phyloP scores from a whole-genome alignment of 768 basidiomycete genomes.

The Phanerodontia chrysosporium region DNA sequence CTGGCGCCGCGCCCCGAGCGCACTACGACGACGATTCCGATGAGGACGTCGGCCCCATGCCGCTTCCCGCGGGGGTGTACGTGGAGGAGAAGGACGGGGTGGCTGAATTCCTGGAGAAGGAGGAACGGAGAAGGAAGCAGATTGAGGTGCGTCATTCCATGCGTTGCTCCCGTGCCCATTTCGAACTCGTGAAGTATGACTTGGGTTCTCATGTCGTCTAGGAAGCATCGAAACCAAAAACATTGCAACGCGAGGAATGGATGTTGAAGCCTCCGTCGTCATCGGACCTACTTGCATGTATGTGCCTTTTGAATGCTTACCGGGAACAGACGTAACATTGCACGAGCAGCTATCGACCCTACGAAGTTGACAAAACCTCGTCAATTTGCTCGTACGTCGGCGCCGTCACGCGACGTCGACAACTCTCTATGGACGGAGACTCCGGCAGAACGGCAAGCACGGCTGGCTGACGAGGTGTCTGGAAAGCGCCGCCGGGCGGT shows the following conservation, averaged over 20 bases:
- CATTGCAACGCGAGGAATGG: constrained; percentile 88
- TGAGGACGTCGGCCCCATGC: constrained; percentile 83
- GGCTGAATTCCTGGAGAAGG: constrained; percentile 77
- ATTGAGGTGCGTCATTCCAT: constrained; percentile 44
- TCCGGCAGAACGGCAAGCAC: constrained; percentile 85
- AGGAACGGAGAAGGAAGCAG: constrained; percentile 70
- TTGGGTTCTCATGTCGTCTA: not conserved
- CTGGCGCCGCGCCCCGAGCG: constrained; percentile 20
- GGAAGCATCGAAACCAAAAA: constrained; percentile 78
- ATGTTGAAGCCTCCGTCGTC: constrained; percentile 93
- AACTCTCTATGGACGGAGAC: constrained; percentile 95
- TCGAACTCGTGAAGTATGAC: constrained; percentile 7
- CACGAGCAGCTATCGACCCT: constrained; percentile 70
- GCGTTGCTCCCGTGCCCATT: not conserved
- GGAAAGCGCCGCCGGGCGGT: constrained; percentile 79
- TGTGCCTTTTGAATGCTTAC: constrained; percentile 26
- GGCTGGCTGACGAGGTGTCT: constrained; percentile 91
- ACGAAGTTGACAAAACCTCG: constrained; percentile 70
- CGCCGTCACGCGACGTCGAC: constrained; percentile 41
- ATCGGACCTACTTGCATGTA: constrained; percentile 75
- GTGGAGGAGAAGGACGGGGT: constrained; percentile 59
- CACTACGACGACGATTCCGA: constrained; percentile 55
- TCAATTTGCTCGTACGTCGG: constrained; percentile 64
- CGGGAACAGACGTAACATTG: not conserved
- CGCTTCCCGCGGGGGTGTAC: constrained; percentile 46